Evolutionary conservation across 192 early-diverging fungal genomes (phyloP).

Genomic region (Geosiphon pyriformis): DNA sequence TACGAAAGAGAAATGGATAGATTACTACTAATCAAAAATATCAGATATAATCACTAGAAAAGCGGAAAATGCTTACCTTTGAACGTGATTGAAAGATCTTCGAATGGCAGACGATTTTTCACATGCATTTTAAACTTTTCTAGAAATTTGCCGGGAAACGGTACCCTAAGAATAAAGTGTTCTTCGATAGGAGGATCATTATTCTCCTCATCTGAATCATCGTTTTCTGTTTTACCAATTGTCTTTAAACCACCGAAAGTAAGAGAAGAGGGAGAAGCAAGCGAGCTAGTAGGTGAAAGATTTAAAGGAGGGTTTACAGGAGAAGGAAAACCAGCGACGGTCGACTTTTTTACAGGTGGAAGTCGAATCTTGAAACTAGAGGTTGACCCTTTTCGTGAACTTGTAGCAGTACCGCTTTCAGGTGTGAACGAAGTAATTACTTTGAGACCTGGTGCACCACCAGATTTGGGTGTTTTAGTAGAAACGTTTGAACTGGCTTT

Average conservation of each 20-base stretch:
- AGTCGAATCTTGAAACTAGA: background rate
- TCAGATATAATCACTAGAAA: background rate
- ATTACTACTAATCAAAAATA: background rate
- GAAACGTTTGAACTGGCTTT: background rate
- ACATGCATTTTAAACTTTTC: slow-evolving; percentile 38
- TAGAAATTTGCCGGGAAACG: slow-evolving; percentile 47
- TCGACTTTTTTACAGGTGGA: background rate
- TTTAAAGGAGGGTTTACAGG: no score
- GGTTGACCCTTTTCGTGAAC: background rate
- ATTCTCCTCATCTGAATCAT: slow-evolving; percentile 55
- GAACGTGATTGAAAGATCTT: slow-evolving; percentile 28
- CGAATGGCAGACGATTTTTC: background rate
- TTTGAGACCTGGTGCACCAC: background rate
- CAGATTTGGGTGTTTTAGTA: background rate
- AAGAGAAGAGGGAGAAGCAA: background rate
- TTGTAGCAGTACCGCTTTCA: background rate
- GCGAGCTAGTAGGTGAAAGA: background rate
- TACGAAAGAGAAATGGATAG: background rate
- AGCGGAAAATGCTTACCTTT: slow-evolving; percentile 26
- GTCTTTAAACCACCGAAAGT: background rate
- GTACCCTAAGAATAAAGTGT: slow-evolving; percentile 73
- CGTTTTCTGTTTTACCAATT: slow-evolving; percentile 1
- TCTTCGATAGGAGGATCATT: slow-evolving; percentile 72
- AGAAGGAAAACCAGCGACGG: no score
- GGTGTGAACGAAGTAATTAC: background rate